Conservation (phyloP, 495 filamentous ascomycete species). For the Tuber indicum region DNA sequence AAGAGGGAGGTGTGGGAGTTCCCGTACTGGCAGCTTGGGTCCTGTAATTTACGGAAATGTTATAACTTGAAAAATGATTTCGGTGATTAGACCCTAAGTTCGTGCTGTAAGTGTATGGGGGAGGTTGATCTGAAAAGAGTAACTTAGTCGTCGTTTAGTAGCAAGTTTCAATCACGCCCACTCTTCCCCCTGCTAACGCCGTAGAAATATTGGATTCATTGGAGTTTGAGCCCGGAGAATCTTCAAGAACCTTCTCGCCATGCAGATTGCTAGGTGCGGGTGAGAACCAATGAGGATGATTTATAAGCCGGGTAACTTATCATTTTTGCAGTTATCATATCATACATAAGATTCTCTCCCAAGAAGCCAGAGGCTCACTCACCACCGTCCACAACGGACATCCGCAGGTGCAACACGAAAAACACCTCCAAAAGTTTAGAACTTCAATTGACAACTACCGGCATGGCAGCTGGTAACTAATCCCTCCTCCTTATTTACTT, state of each 20-base stretch:
- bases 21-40: neutral
- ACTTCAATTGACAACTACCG: neutral
- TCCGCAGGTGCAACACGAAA: slow-evolving; percentile 2
- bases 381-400: neutral
- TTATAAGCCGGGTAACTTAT: neutral
- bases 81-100: neutral
- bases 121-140: neutral
- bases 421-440: neutral
- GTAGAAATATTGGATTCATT: neutral
- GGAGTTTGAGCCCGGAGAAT: neutral
- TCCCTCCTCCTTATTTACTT: neutral
- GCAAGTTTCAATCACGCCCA: neutral
- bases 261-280: neutral
- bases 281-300: neutral
- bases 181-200: neutral
- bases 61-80: neutral
- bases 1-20: neutral
- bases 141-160: neutral
- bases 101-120: neutral
- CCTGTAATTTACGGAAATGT: slow-evolving; percentile 1
- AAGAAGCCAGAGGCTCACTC: neutral
- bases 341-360: neutral
- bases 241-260: neutral
- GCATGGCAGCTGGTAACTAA: slow-evolving; percentile 31
- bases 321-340: neutral